Conservation (phyloP, 2,329 filamentous ascomycete species). For the Incumbomyces lentus region DNA sequence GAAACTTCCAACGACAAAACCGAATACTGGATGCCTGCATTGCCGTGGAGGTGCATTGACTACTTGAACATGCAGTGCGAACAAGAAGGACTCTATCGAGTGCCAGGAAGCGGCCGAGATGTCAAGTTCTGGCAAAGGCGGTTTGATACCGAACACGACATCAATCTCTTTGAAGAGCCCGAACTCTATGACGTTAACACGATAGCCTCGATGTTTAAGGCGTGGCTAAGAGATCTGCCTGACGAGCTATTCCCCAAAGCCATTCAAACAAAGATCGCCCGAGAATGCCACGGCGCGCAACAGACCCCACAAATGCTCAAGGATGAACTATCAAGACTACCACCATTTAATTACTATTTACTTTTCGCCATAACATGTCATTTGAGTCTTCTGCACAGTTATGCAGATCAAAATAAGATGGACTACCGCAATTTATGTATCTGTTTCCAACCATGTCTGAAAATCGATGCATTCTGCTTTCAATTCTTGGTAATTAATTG, state of each 20-base stretch:
- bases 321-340: constrained; percentile 85
- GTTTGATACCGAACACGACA: constrained; percentile 79
- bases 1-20: constrained; percentile 89
- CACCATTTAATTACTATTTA: constrained; percentile 94
- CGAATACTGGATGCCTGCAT: constrained; percentile 96
- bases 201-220: constrained; percentile 90
- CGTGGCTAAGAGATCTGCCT: constrained; percentile 88
- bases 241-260: constrained; percentile 86
- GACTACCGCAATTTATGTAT: constrained; percentile 91
- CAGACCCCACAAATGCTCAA: constrained; percentile 75
- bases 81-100: constrained; percentile 84
- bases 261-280: constrained; percentile 67
- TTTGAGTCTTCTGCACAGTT: constrained; percentile 78
- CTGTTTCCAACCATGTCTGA: constrained; percentile 94
- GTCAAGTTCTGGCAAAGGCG: constrained; percentile 88
- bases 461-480: constrained; percentile 90
- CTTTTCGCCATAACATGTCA: constrained; percentile 96
- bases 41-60: constrained; percentile 92
- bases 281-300: constrained; percentile 68
- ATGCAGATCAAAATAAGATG: constrained; percentile 97
- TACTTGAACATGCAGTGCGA: constrained; percentile 93
- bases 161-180: constrained; percentile 77
- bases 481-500: constrained; percentile 91
- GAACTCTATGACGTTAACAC: constrained; percentile 95
- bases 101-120: constrained; percentile 80